Evolutionary conservation across 2,329 filamentous ascomycete species (phyloP).

Genomic region (Fusarium coffeatum): DNA sequence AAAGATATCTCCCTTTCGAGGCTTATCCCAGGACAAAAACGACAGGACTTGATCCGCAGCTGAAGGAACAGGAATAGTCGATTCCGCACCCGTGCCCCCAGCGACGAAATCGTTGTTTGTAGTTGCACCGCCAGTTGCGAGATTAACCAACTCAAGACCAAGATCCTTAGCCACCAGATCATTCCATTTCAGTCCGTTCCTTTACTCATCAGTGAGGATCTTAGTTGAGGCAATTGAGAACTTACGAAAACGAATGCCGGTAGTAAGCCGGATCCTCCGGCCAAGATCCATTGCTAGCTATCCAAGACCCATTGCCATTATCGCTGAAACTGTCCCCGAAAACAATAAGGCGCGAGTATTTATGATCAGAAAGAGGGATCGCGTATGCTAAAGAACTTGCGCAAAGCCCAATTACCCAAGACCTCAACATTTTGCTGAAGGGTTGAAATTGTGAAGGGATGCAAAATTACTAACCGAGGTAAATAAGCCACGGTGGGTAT

Average conservation of each 20-base stretch:
- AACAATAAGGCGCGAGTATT: conserved; percentile 15
- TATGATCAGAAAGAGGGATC: not conserved
- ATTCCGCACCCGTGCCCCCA: conserved; percentile 24
- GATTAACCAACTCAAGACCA: conserved; percentile 23
- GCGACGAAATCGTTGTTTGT: conserved; percentile 27
- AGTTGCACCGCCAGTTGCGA: conserved; percentile 29
- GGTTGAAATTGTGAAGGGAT: conserved; percentile 3
- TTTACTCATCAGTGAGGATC: not conserved
- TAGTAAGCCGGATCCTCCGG: conserved; percentile 34
- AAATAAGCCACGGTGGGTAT: conserved; percentile 8
- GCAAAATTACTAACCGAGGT: conserved; percentile 5
- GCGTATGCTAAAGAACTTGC: not conserved
- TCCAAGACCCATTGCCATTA: conserved; percentile 34
- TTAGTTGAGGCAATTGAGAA: no score
- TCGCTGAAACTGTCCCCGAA: conserved; percentile 40
- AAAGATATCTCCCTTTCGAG: conserved; percentile 9
- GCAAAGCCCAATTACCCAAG: not conserved
- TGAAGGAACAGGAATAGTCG: conserved; percentile 24
- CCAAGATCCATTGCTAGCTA: conserved; percentile 33
- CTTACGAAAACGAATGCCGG: conserved; percentile 29
- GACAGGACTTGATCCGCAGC: conserved; percentile 21
- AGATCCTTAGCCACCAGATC: conserved; percentile 15
- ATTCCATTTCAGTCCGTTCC: conserved; percentile 29
- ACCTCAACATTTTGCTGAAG: conserved; percentile 2
- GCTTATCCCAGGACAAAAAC: conserved; percentile 13